phyloP scores from a whole-genome alignment of 208 protist species.

The Trypanosoma grayi region DNA sequence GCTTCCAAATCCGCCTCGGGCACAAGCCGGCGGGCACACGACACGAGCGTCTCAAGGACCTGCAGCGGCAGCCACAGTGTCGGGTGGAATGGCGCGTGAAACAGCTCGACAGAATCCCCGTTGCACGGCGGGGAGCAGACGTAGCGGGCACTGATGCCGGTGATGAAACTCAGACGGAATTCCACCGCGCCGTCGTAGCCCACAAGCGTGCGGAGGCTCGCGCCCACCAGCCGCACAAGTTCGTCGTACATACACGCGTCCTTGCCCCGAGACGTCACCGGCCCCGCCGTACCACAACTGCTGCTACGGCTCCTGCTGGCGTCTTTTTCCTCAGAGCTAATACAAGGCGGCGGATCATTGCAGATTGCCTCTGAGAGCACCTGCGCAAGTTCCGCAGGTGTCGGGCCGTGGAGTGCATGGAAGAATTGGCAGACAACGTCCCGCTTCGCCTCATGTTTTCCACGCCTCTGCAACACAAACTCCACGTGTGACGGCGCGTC shows the following conservation, averaged over 20 bases:
- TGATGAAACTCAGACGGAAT: slow-evolving; percentile 25
- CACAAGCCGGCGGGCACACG: slow-evolving; percentile 16
- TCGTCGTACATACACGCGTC: slow-evolving; percentile 15
- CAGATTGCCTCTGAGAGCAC: not conserved
- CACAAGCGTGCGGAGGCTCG: slow-evolving; percentile 7
- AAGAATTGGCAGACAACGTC: slow-evolving; percentile 17
- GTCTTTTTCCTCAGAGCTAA: not conserved
- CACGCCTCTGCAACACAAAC: slow-evolving; percentile 1
- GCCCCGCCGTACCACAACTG: not conserved
- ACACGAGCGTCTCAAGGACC: slow-evolving; percentile 12
- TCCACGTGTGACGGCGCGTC: slow-evolving; percentile 5
- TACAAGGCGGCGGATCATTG: not conserved
- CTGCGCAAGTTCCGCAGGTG: not conserved
- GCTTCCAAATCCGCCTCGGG: slow-evolving; percentile 3
- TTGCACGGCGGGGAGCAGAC: not conserved
- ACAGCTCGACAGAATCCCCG: slow-evolving; percentile 16
- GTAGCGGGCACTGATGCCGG: slow-evolving; percentile 17
- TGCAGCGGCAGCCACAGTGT: slow-evolving; percentile 19
- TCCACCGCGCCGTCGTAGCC: slow-evolving; percentile 22
- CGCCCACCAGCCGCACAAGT: slow-evolving; percentile 6
- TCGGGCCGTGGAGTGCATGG: slow-evolving; percentile 2
- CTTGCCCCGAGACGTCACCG: not conserved
- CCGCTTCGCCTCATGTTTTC: slow-evolving; percentile 22
- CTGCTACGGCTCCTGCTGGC: not conserved
- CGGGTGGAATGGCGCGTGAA: slow-evolving; percentile 2